These are phyloP conservation scores for Colletotrichum trifolii DNA, from an alignment of 2,329 filamentous ascomycete genomes.

Conservation along the genomic window DNA sequence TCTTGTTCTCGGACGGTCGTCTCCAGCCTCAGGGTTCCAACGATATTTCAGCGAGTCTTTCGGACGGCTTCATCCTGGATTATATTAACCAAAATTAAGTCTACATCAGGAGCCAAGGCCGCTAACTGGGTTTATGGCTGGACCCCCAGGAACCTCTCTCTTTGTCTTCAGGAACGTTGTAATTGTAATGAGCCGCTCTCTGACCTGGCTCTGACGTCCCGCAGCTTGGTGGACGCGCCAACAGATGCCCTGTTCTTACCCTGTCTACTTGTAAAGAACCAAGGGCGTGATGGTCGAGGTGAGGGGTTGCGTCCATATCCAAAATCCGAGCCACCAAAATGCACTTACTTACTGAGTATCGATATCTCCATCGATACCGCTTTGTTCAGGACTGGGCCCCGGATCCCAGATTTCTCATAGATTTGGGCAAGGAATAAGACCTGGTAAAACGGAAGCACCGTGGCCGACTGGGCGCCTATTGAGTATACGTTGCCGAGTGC, in stretches of 20 bases:
- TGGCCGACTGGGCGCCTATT: too few species aligned
- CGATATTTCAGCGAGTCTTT: constrained; percentile 8
- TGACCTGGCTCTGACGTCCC: constrained; percentile 18
- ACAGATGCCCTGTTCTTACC: constrained; percentile 10
- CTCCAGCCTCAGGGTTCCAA: constrained; percentile 1
- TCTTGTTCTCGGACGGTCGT: too few species aligned
- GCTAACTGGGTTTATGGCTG: constrained; percentile 12
- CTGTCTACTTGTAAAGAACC: neutral
- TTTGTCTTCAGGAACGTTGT: constrained; percentile 29
- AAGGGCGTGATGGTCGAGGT: neutral
- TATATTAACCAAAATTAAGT: constrained; percentile 35
- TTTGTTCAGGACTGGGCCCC: too few species aligned
- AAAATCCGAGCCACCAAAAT: too few species aligned
- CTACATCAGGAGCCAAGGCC: constrained; percentile 10
- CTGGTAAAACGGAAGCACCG: too few species aligned
- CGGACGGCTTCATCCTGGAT: constrained; percentile 17
- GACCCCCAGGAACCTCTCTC: constrained; percentile 21
- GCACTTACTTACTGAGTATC: too few species aligned
- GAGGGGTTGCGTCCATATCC: neutral
- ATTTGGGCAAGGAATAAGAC: too few species aligned
- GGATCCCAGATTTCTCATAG: too few species aligned
- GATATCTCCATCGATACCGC: too few species aligned
- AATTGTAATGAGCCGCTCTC: constrained; percentile 23
- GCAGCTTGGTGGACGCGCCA: constrained; percentile 19
- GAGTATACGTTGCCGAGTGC: too few species aligned